These are phyloP conservation scores for Ceratocystiopsis minuta DNA, from an alignment of 2,329 filamentous ascomycete species.

Conservation along the genomic window DNA sequence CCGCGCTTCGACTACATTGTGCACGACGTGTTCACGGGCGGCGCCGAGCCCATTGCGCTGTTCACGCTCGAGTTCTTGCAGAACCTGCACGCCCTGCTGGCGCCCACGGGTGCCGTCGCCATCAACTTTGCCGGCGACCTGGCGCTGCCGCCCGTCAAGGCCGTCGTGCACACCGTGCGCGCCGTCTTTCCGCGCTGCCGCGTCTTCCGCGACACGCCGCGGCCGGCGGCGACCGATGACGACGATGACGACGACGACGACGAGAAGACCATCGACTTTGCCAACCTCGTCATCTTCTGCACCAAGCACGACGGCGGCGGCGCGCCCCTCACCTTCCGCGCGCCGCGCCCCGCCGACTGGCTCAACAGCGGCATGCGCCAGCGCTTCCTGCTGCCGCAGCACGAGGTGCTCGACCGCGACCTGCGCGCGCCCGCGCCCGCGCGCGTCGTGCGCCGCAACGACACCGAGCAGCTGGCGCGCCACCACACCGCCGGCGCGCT, in stretches of 20 bases:
- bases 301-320: conserved; percentile 38
- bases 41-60: conserved; percentile 72
- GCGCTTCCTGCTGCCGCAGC: conserved; percentile 51
- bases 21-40: conserved; percentile 95
- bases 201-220: conserved; percentile 63
- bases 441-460: conserved; percentile 40
- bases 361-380: conserved; percentile 53
- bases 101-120: conserved; percentile 64
- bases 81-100: conserved; percentile 52
- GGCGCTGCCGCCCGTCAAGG: conserved; percentile 51
- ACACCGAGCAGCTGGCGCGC: conserved; percentile 46
- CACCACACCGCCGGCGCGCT: conserved; percentile 62
- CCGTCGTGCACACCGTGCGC: conserved; percentile 68
- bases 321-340: conserved; percentile 36
- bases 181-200: conserved; percentile 77
- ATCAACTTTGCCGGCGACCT: conserved; percentile 96
- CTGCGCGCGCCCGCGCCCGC: conserved; percentile 27
- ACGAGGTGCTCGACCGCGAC: conserved; percentile 43
- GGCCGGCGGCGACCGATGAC: conserved; percentile 14
- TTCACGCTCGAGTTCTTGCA: conserved; percentile 76
- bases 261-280: conserved; percentile 43
- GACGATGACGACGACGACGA: conserved; percentile 28
- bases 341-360: conserved; percentile 45
- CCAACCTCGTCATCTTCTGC: conserved; percentile 95
- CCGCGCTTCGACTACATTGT: conserved; percentile 74